Base-by-base conservation (phyloP, 2,329 filamentous ascomycete species). In the Aspergillus udagawae region DNA sequence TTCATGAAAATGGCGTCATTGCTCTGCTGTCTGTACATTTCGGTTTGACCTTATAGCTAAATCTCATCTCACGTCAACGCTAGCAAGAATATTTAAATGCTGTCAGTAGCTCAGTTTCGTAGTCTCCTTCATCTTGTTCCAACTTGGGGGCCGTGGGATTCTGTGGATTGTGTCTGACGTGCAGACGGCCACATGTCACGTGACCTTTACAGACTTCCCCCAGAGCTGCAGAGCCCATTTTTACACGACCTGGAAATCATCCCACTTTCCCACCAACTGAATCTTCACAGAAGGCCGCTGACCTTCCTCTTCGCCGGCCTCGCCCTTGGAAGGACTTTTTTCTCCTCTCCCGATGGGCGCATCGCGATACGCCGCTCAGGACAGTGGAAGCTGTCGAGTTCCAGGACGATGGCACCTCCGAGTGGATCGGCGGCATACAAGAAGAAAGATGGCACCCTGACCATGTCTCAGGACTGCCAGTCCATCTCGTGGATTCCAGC, bases 391-490 rank as follows among this genome's bases (percentile, higher is more conserved):
- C 69, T 72, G 70, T 69, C 65, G 61, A 68, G 64, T 67, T 63
- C 63, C 65, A 66, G 59, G 66, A 72, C 64, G 64, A 74, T 74
- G 72, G 69, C 73, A 63, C 66, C 81, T 60, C 85, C 84, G 53
- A 83, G 80, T 65, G 90, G 87, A 58, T 84, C 83, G 61, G 87
- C 89, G 53, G 81, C 87, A 57, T 97, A 94, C 82, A 97, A 97
- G 79, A 99, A 97, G 81, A 94, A 96, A 76, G 90, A 97, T 80
- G 94, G 94, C 72, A 84, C 85, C 59, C 79, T 99, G 68, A 84
- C 86, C 27, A 81, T 97, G 65, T 86, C 89, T 17, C 79, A 83
- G 56, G 91, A 96, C 73, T 82, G 85, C 67, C 84, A 84, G 68
- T 86, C 82, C 41, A 84, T 97, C 60, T 88, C 85, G 72, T 99